These are phyloP conservation scores for Blastobotrys serpentis DNA, from an alignment of 1,139 yeast species.

Conservation along the genomic window DNA sequence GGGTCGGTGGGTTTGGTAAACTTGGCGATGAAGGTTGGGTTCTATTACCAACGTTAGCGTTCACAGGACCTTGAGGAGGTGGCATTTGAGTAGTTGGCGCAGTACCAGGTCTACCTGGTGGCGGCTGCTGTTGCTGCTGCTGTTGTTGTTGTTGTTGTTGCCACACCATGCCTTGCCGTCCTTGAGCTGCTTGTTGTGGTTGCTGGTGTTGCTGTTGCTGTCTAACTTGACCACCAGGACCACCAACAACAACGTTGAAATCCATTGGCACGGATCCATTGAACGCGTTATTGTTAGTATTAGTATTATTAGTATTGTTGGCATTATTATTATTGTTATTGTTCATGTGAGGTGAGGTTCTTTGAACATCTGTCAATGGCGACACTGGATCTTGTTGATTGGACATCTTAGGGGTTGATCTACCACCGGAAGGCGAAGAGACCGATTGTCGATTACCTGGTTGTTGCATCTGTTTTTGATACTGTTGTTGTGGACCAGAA, in stretches of 20 bases:
- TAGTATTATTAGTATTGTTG: conserved; percentile 14
- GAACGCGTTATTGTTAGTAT: conserved; percentile 14
- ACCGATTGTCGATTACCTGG: conserved; percentile 20
- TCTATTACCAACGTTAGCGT: conserved; percentile 24
- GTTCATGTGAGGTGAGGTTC: conserved; percentile 22
- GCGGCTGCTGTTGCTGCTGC: conserved; percentile 18
- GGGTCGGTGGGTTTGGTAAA: conserved; percentile 44
- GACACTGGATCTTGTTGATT: conserved; percentile 37
- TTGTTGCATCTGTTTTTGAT: conserved; percentile 19
- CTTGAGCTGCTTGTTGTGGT: conserved; percentile 20
- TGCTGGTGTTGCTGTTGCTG: conserved; percentile 19
- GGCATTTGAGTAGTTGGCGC: conserved; percentile 28
- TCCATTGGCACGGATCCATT: conserved; percentile 28
- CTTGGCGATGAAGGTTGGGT: conserved; percentile 40
- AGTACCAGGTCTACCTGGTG: conserved; percentile 19
- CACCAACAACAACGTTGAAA: conserved; percentile 35
- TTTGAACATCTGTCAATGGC: conserved; percentile 28
- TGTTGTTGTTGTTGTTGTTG: conserved; percentile 18
- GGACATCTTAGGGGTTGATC: conserved; percentile 34
- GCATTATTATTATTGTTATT: conserved; percentile 11
- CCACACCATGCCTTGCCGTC: conserved; percentile 17
- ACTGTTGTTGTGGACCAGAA: conserved; percentile 14
- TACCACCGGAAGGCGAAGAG: conserved; percentile 27
- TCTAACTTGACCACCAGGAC: conserved; percentile 29
- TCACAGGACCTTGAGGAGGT: conserved; percentile 33